Conservation (phyloP, 148 eudicot species). For the Rhododendron ferrugineum region DNA sequence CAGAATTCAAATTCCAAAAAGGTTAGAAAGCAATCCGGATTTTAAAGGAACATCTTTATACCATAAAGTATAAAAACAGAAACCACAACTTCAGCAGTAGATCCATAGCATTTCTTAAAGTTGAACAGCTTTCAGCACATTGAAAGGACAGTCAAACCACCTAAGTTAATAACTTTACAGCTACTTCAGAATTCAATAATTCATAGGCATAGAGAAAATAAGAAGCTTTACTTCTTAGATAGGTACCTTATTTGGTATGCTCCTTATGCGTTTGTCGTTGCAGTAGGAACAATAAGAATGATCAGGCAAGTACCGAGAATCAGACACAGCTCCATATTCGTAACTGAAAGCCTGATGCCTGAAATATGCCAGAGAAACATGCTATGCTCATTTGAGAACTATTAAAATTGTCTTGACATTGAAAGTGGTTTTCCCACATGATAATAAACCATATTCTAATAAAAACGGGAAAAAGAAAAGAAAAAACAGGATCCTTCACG, state of each 20-base stretch:
- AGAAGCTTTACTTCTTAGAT: not conserved
- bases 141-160: not conserved
- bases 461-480: not conserved
- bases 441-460: not conserved
- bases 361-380: not conserved
- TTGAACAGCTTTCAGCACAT: slow-evolving; percentile 6
- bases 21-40: slow-evolving; percentile 4
- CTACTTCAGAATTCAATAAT: not conserved
- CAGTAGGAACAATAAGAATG: slow-evolving; percentile 22
- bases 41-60: not conserved
- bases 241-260: slow-evolving; percentile 49
- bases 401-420: not conserved
- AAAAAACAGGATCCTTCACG: not conserved
- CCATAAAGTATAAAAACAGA: not conserved
- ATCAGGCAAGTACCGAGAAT: slow-evolving; percentile 12
- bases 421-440: not conserved
- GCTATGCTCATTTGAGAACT: not conserved
- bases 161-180: not conserved
- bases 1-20: slow-evolving; percentile 33
- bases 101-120: not conserved
- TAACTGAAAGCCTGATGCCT: not conserved
- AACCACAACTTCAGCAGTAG: not conserved
- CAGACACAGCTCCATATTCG: too few relatives aligned
- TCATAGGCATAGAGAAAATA: not conserved
- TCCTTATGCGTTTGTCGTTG: slow-evolving; percentile 35